These are phyloP conservation scores for Rhinocladiella similis DNA, from an alignment of 2,329 filamentous ascomycete species.

Conservation along the genomic window DNA sequence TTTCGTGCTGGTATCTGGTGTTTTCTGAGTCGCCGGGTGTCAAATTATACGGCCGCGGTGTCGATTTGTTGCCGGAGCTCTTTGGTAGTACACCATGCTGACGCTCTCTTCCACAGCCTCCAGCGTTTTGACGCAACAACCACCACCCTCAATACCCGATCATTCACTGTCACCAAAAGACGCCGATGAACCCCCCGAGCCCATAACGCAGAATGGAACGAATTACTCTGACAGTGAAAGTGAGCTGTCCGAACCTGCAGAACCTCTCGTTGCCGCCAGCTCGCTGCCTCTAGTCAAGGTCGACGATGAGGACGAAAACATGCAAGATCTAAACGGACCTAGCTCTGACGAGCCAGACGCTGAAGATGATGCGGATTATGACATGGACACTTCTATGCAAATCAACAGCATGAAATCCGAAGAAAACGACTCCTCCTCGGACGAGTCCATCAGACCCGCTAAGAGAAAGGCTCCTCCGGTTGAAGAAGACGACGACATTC, in stretches of 20 bases:
- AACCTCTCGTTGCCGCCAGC: conserved; percentile 54
- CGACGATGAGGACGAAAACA: conserved; percentile 46
- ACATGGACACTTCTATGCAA: conserved; percentile 60
- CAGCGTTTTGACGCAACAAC: conserved; percentile 19
- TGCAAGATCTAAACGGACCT: conserved; percentile 38
- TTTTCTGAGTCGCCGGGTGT: conserved; percentile 21
- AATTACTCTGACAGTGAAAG: conserved; percentile 64
- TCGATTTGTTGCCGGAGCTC: conserved; percentile 4
- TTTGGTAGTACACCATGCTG: conserved; percentile 28
- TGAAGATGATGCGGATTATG: conserved; percentile 67
- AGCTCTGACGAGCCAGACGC: conserved; percentile 41
- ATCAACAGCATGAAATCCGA: conserved; percentile 57
- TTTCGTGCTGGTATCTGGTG: neutral
- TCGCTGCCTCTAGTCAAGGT: conserved; percentile 44
- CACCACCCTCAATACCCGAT: conserved; percentile 20
- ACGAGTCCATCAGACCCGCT: conserved; percentile 64
- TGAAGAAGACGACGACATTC: conserved; percentile 74
- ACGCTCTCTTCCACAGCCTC: conserved; percentile 27
- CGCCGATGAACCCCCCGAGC: conserved; percentile 55
- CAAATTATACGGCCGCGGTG: conserved; percentile 8
- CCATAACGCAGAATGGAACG: conserved; percentile 44
- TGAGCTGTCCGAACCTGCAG: conserved; percentile 72
- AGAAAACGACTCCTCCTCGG: conserved; percentile 59
- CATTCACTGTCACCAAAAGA: conserved; percentile 62
- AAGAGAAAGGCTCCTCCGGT: conserved; percentile 71